Conservation (phyloP, 2,329 filamentous ascomycete genomes). For the Lomentospora prolificans region DNA sequence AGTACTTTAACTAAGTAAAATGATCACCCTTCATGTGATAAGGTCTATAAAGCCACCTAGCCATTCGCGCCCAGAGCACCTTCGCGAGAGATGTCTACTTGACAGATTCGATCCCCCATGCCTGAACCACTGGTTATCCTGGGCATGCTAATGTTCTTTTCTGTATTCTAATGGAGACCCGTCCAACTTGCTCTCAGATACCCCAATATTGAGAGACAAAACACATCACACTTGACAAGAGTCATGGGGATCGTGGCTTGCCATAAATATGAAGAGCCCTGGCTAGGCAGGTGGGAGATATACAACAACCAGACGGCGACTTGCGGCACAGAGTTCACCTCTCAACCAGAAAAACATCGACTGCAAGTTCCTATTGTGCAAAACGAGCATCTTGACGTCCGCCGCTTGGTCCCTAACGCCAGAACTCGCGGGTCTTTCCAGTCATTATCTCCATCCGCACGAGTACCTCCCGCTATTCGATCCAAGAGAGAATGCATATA, state of each 20-base stretch:
- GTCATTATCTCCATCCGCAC: neutral
- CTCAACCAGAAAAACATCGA: neutral
- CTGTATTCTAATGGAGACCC: neutral
- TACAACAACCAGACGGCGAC: neutral
- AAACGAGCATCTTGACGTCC: neutral
- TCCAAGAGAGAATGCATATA: neutral
- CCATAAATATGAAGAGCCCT: neutral
- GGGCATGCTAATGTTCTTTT: too few species aligned
- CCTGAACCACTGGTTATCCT: too few species aligned
- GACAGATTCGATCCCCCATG: too few species aligned
- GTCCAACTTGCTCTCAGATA: neutral
- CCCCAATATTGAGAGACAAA: neutral
- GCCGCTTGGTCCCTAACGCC: neutral
- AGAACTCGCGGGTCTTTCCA: neutral
- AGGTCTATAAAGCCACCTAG: too few species aligned
- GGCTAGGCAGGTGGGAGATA: neutral
- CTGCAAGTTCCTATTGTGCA: neutral
- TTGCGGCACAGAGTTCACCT: neutral
- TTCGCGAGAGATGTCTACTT: too few species aligned
- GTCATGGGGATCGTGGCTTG: neutral
- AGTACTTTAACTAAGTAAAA: too few species aligned
- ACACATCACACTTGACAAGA: neutral
- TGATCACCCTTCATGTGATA: too few species aligned
- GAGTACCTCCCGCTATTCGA: neutral
- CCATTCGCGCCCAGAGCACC: too few species aligned